These are phyloP conservation scores for Aspergillus neotritici DNA, from an alignment of 2,329 filamentous ascomycete genomes.

Conservation along the genomic window DNA sequence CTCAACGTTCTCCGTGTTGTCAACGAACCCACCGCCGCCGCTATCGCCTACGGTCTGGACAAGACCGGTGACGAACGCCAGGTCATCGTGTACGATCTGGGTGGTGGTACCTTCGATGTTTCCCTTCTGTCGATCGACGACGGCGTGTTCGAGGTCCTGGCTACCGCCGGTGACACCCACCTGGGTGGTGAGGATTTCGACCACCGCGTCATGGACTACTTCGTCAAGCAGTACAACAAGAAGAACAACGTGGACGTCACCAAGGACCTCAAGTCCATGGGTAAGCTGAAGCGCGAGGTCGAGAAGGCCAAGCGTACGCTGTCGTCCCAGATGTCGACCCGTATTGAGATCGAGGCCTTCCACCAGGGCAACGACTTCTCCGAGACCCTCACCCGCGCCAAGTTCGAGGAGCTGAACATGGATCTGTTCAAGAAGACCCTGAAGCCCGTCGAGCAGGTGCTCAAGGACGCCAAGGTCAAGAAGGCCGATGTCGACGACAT, in stretches of 20 bases:
- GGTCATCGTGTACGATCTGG: slow-evolving; percentile 89
- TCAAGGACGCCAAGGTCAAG: slow-evolving; percentile 97
- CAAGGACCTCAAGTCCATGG: slow-evolving; percentile 96
- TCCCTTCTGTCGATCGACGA: slow-evolving; percentile 86
- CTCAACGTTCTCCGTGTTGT: slow-evolving; percentile 94
- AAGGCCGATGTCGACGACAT: slow-evolving; percentile 95
- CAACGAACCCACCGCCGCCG: slow-evolving; percentile 93
- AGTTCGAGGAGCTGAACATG: slow-evolving; percentile 99
- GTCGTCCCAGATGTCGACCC: slow-evolving; percentile 86
- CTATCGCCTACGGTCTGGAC: slow-evolving; percentile 89
- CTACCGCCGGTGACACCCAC: slow-evolving; percentile 94
- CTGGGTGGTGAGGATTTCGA: slow-evolving; percentile 99
- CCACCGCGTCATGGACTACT: slow-evolving; percentile 93
- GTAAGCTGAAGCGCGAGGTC: slow-evolving; percentile 98
- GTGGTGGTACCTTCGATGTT: slow-evolving; percentile 92
- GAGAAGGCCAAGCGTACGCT: slow-evolving; percentile 99
- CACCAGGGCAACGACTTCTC: slow-evolving; percentile 96
- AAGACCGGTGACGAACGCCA: slow-evolving; percentile 78
- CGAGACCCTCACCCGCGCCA: slow-evolving; percentile 94
- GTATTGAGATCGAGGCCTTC: slow-evolving; percentile 96
- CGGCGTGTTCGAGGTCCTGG: slow-evolving; percentile 89
- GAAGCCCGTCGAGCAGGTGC: slow-evolving; percentile 96
- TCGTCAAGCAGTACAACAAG: slow-evolving; percentile 98
- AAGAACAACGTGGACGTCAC: slow-evolving; percentile 87
- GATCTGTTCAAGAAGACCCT: slow-evolving; percentile 99